Percentiles rank a stretch among this genome's conserved stretches.
phyloP scores from a whole-genome alignment of 2,329 filamentous ascomycete species.

The Aaosphaeria arxii region DNA sequence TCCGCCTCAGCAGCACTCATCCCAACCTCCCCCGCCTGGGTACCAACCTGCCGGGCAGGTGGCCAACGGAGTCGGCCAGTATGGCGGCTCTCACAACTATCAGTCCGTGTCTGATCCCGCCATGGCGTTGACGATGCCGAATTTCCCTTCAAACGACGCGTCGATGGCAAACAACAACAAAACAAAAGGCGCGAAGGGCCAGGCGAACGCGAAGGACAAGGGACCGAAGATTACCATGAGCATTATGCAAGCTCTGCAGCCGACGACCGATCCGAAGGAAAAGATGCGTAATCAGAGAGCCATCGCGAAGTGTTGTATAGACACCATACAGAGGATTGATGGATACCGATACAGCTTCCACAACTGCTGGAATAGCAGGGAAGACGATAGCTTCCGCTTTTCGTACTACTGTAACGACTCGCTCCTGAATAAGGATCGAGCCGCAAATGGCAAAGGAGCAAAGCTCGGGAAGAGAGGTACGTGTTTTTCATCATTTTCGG shows the following conservation, averaged over 20 bases:
- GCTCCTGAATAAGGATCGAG: slow-evolving; percentile 50
- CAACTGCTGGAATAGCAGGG: slow-evolving; percentile 48
- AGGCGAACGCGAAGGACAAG: slow-evolving; percentile 8
- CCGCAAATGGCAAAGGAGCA: slow-evolving; percentile 43
- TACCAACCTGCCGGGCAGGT: slow-evolving; percentile 25
- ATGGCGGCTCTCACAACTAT: slow-evolving; percentile 16
- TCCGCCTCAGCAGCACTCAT: background rate
- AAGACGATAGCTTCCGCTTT: slow-evolving; percentile 46
- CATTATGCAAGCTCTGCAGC: slow-evolving; percentile 34
- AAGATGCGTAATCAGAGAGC: slow-evolving; percentile 46
- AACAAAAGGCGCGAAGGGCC: slow-evolving; percentile 7
- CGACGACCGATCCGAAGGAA: slow-evolving; percentile 35
- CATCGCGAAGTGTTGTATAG: slow-evolving; percentile 45
- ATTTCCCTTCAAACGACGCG: slow-evolving; percentile 9
- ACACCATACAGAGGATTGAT: slow-evolving; percentile 43
- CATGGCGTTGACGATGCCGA: slow-evolving; percentile 19
- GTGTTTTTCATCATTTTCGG: background rate
- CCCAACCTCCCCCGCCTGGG: slow-evolving; percentile 18
- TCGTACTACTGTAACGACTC: slow-evolving; percentile 51
- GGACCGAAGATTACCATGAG: slow-evolving; percentile 28
- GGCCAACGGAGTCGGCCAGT: slow-evolving; percentile 17
- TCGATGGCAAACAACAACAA: slow-evolving; percentile 5
- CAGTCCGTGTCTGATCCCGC: slow-evolving; percentile 24
- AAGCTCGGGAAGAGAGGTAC: slow-evolving; percentile 31
- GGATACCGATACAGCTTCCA: slow-evolving; percentile 50